Base-by-base conservation (phyloP, 768 basidiomycete genomes). In the Auriscalpium orientale region DNA sequence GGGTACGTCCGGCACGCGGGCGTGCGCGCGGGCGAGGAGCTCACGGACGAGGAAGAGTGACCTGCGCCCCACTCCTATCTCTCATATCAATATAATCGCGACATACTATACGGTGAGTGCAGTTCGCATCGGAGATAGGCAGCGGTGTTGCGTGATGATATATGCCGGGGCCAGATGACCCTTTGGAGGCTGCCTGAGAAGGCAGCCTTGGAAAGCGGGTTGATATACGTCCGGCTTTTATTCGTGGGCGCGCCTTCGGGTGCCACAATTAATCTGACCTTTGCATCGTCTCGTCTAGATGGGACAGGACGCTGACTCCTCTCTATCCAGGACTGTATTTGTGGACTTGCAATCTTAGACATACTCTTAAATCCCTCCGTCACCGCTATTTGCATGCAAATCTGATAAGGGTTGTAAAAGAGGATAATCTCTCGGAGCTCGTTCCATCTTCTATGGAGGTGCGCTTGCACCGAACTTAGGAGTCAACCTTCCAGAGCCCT, bases 111-210 rank as follows among this genome's bases (percentile, higher is more conserved):
- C 18, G 54, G 56, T 61, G 60, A 53, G 56, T 28, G 11, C n/a
- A 28, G 7, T 28, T 7, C 28, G 28, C 28, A 28, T 28, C 28
- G n/a, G n/a, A n/a, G n/a, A n/a, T n/a, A 28, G 28, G 28, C 5
- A 7, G 28, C 5, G 22, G 37, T 49, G 28, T 49, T 15, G 35
- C 58, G 65, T 72, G 86, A 88, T 85, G 87, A 84, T 58, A 82
- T 60, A 63, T 76, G 83, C 87, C 88, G 88, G 87, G 88, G 88
- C 88, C 88, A 90, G 84, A 87, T 82, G 88, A 89, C 83, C 64
- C 84, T 85, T 76, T 68, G 71, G 65, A 69, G 67, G 63, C 62
- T 63, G 57, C 46, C 61, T 47, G 59, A 43, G 54, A 46, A 56
- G 53, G 53, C 38, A 43, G 53, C 51, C 47, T 51, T 22, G 58